phyloP scores from a whole-genome alignment of 2,329 filamentous ascomycete species.

The Talaromyces amestolkiae region DNA sequence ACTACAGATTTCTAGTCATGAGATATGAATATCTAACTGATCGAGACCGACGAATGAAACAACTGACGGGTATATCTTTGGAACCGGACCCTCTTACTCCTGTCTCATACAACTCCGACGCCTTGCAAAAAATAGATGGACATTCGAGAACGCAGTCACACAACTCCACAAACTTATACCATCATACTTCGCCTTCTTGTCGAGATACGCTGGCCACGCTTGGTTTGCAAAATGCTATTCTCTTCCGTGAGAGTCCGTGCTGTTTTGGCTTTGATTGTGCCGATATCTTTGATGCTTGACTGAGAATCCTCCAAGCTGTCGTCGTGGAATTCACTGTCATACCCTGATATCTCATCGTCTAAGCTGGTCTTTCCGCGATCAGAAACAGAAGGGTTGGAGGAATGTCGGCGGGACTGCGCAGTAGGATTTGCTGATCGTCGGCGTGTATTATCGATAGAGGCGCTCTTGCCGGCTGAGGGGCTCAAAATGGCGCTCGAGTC shows the following conservation, averaged over 20 bases:
- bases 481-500: slow-evolving; percentile 5
- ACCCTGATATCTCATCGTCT: slow-evolving; percentile 8
- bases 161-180: slow-evolving; percentile 26
- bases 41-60: slow-evolving; percentile 3
- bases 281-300: neutral
- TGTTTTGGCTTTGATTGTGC: neutral
- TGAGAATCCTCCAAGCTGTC: slow-evolving; percentile 19
- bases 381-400: slow-evolving; percentile 16
- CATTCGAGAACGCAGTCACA: neutral
- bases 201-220: slow-evolving; percentile 33
- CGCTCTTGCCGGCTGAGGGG: neutral
- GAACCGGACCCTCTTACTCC: slow-evolving; percentile 1
- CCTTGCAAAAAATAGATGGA: neutral
- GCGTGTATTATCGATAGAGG: neutral
- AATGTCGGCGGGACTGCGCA: slow-evolving; percentile 14
- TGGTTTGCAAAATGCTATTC: slow-evolving; percentile 21
- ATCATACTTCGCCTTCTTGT: slow-evolving; percentile 43
- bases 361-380: slow-evolving; percentile 2
- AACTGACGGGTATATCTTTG: slow-evolving; percentile 16
- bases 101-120: neutral
- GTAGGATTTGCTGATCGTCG: slow-evolving; percentile 9
- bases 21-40: neutral
- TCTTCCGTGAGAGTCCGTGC: slow-evolving; percentile 11
- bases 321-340: neutral
- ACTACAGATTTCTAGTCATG: slow-evolving; percentile 16